phyloP scores from a whole-genome alignment of 306 rosid genomes.

The Trifolium fragiferum region DNA sequence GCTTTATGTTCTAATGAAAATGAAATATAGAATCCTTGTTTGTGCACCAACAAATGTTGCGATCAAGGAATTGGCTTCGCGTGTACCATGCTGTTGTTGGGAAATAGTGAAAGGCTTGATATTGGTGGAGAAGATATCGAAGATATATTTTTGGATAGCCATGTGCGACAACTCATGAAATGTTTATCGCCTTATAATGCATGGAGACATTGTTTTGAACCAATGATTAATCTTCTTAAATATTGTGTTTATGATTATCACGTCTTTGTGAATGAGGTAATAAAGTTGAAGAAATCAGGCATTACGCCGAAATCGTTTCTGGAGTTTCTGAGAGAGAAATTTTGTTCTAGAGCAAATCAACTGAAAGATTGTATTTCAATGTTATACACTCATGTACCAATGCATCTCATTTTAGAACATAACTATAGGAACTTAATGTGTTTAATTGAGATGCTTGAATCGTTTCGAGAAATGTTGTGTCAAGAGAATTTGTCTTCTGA shows the following conservation, averaged over 20 bases:
- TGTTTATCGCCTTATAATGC: background rate
- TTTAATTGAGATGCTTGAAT: background rate
- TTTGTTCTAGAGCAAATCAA: background rate
- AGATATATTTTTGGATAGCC: conserved; percentile 6
- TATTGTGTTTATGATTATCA: background rate
- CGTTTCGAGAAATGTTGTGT: conserved; percentile 12
- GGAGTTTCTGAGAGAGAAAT: background rate
- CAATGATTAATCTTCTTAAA: background rate
- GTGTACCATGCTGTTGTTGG: conserved; percentile 18
- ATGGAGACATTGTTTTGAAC: background rate
- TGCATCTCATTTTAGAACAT: background rate
- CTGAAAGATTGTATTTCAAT: background rate
- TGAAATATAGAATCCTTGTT: conserved; percentile 53
- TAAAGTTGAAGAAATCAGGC: background rate
- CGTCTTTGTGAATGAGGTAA: background rate
- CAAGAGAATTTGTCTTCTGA: conserved; percentile 32
- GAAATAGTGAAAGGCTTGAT: background rate
- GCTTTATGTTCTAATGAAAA: conserved; percentile 48
- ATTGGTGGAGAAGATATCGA: background rate
- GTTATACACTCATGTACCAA: background rate
- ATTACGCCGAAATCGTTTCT: background rate
- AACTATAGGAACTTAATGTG: background rate
- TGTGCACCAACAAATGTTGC: conserved; percentile 55
- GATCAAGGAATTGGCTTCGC: conserved; percentile 3
- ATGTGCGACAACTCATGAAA: background rate